Base-by-base conservation (phyloP, 768 basidiomycete species). In the Royoungia palumana region DNA sequence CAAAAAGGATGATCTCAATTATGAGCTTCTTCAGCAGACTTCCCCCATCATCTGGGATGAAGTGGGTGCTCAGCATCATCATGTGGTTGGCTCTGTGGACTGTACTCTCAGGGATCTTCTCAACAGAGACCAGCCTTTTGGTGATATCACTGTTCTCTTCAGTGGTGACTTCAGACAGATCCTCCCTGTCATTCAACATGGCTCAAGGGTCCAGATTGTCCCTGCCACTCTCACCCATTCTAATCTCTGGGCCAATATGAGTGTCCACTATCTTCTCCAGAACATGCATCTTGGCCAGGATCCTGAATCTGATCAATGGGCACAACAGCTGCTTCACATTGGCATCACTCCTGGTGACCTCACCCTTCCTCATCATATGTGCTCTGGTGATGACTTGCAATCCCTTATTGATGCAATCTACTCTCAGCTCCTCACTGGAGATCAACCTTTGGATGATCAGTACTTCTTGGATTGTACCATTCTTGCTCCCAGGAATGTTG, bases 241-340 rank as follows among this genome's bases (percentile, higher is more conserved):
- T 7, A 27, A 27, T 27, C 25, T 27, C 3, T 27, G 36, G 36
- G 19, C 19, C 19, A 37, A 11, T 2, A 37, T 10, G 11, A 55
- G 2, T 6, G 48, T 73, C 14, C 55, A 75, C 3, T 55, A 66
- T 35, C 66, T 78, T 4, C 46, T 35, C 4, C 48, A 64, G 25
- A 78, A 79, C 52, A 79, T 77, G 75, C 46, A 60, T 4, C 63
- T 79, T 13, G 65, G 66, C 0, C 48, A 60, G 16, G 51, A 59
- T 50, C 52, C 55, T 10, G n/a, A n/a, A n/a, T n/a, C n/a, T n/a
- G n/a, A n/a, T n/a, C n/a, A n/a, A n/a, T n/a, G n/a, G n/a, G n/a
- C 73, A 2, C 17, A 36, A 0, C 32, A 49, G 6, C 22, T 53
- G 0, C 12, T 53, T 6, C 47, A 52, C 0, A 52, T 49, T 71